phyloP scores from a whole-genome alignment of 2,329 filamentous ascomycete genomes.

The Aureobasidium sp. region DNA sequence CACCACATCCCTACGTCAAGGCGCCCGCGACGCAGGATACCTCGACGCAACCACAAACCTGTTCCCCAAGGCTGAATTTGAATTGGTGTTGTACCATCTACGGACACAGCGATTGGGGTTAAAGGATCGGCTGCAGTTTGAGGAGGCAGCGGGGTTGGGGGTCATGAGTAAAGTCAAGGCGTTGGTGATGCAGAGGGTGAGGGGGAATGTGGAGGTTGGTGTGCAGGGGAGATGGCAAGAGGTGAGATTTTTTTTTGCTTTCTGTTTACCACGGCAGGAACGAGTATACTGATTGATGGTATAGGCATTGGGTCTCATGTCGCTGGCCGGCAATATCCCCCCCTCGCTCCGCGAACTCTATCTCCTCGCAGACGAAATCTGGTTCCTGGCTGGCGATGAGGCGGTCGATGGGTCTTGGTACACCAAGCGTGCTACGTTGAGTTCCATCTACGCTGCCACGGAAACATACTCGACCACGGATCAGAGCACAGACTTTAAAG shows the following conservation, averaged over 20 bases:
- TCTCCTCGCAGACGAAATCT: constrained; percentile 83
- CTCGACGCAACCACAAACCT: constrained; percentile 79
- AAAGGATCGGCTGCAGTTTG: constrained; percentile 41
- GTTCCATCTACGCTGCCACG: constrained; percentile 60
- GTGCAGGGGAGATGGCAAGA: constrained; percentile 79
- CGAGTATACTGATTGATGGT: no score
- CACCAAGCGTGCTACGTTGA: constrained; percentile 57
- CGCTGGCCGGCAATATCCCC: constrained; percentile 70
- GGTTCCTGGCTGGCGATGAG: constrained; percentile 74
- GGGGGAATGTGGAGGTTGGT: constrained; percentile 56
- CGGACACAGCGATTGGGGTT: constrained; percentile 58
- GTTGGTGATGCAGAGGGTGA: constrained; percentile 69
- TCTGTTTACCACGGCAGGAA: no score
- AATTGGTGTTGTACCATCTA: constrained; percentile 73
- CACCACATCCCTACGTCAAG: constrained; percentile 61
- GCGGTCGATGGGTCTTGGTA: constrained; percentile 88
- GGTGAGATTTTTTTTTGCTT: no score
- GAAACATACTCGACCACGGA: constrained; percentile 96
- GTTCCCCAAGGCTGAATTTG: constrained; percentile 72
- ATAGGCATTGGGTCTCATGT: constrained; percentile 89
- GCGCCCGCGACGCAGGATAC: constrained; percentile 78
- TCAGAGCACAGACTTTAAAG: constrained; percentile 60
- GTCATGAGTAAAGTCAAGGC: constrained; percentile 60
- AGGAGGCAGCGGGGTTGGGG: constrained; percentile 34
- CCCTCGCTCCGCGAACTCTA: constrained; percentile 72